Base-by-base conservation (phyloP, 208 protist species). In the Acanthamoeba royreba region DNA sequence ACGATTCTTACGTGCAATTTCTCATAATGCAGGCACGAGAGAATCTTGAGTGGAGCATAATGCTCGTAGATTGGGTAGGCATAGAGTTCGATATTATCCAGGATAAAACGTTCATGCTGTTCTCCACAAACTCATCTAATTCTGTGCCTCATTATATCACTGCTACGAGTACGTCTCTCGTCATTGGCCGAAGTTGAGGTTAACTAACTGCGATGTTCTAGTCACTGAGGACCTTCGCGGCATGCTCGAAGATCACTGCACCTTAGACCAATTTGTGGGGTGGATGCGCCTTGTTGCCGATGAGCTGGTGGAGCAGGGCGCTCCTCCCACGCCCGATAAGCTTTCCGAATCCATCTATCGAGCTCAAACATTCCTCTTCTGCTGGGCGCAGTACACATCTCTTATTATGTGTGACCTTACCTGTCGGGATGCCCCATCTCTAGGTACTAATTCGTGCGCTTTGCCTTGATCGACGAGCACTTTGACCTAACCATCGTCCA, bases 1-100 rank as follows among this genome's bases (percentile, higher is more conserved):
- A n/a, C n/a, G n/a, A n/a, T n/a, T n/a, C n/a, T n/a, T n/a, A n/a
- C n/a, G n/a, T n/a, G 11, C 63, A 40, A n/a, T 74, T 38, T 38
- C 13, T 25, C 9, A 5, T 61, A 17, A 17, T 13, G 4, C 53
- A 85, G 46, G 46, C 52, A 28, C 9, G 81, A 7, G 81, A 88
- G 45, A 42, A 31, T 33, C 38, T 88, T 19, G 86, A 77, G 8
- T 58, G 53, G 45, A 53, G 42, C 58, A 66, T 53, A 4, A 92
- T 92, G 86, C 55, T 92, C 3, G 52, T 92, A 38, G 86, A 92
- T 45, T 92, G 86, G 86, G 25, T 58, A 9, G 86, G 58, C 35
- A 74, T 92, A 92, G 86, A 92, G 42, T 77, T 92, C 35, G 86
- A 92, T 42, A 92, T 92, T 28, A 92, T 92, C 38, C 86, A 92